Evolutionary conservation across 352 stramenopile species (phyloP).

Genomic region (Phytophthora palmivora): DNA sequence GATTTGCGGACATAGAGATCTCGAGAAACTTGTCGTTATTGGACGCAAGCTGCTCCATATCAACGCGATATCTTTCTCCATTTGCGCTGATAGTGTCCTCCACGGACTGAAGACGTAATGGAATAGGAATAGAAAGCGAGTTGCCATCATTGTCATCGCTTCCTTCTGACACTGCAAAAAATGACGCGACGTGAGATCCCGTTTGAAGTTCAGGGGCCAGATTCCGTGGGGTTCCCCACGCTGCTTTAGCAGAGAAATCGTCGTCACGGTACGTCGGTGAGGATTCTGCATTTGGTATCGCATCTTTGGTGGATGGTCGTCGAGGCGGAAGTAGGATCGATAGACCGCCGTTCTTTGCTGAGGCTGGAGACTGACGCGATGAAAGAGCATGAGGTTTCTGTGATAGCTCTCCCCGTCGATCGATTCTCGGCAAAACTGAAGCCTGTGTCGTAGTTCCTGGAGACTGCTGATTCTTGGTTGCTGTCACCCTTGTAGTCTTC

Average conservation of each 20-base stretch:
- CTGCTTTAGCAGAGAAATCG: constrained; percentile 43
- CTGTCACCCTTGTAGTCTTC: constrained; percentile 18
- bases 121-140: constrained; percentile 18
- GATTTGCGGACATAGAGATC: constrained; percentile 53
- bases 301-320: constrained; percentile 19
- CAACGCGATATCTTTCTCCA: constrained; percentile 57
- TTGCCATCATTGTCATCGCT: constrained; percentile 9
- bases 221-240: constrained; percentile 69
- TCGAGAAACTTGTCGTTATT: constrained; percentile 72
- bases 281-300: constrained; percentile 21
- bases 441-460: constrained; percentile 3
- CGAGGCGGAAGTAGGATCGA: constrained; percentile 24
- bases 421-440: constrained; percentile 50
- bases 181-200: constrained; percentile 39
- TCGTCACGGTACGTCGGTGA: constrained; percentile 45
- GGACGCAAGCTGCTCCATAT: constrained; percentile 50
- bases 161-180: constrained; percentile 40
- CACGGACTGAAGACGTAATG: constrained; percentile 48
- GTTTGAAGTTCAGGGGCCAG: constrained; percentile 15
- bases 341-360: constrained; percentile 21
- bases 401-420: constrained; percentile 24
- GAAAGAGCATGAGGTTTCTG: constrained; percentile 8
- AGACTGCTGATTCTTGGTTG: constrained; percentile 38
- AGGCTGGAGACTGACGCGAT: constrained; percentile 3
- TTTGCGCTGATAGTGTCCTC: constrained; percentile 52